Base-by-base conservation (phyloP, 345 rosid species). In the Punica granatum region DNA sequence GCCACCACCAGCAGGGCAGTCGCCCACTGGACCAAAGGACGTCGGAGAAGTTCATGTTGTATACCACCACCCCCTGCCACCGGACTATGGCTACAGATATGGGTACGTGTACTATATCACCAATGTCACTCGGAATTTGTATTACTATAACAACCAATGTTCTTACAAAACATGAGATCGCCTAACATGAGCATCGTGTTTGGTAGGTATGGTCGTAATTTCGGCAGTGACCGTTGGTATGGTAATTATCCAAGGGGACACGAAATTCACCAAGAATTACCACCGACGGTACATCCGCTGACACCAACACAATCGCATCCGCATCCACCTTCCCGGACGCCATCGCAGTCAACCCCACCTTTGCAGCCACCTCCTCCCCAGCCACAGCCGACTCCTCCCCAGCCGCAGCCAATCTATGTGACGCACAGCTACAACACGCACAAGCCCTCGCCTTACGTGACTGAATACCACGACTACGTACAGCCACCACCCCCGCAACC, bases 361-460 rank as follows among this genome's bases (percentile, higher is more conserved):
- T 46, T 67, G 36, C 74, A 64, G 58, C 60, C 79, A 11, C 41
- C 41, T 37, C 41, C 5, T 37, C 6, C 41, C 41, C 46, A 64
- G 64, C 64, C 73, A 23, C 53, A 60, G 31, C 69, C 69, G 56
- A 73, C 69, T 35, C 77, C 70, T 0, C 82, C 64, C 35, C 83
- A 49, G 43, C 69, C 54, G 13, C 33, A 36, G 48, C 49, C 85
- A 0, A 51, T 67, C 34, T 70, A 74, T 48, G 84, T 78, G 69
- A 81, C 80, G 32, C 90, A 85, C 72, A 78, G 84, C 83, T 88
- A 85, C 83, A 85, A 75, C 75, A 84, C 82, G 44, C 78, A 82
- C 78, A 79, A 69, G 80, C 86, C 90, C 37, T 74, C 91, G 18
- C 78, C 88, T 18, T 67, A 81, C 36, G 84, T 86, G 32, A 83